These are phyloP conservation scores for Dacryopinax spathularia DNA, from an alignment of 768 basidiomycete species.

Conservation along the genomic window DNA sequence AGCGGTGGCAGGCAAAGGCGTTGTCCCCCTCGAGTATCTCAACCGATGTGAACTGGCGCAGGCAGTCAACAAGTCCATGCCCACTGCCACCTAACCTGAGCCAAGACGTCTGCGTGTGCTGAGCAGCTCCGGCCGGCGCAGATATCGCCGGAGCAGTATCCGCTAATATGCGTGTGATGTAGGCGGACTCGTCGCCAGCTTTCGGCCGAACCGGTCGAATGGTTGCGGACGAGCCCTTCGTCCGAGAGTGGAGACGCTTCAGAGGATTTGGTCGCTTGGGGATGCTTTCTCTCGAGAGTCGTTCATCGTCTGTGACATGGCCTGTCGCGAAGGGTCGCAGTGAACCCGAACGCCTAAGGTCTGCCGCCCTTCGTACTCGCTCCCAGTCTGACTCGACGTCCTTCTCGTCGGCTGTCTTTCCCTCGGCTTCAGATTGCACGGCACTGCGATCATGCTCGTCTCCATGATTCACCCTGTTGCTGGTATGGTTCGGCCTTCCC, in stretches of 20 bases:
- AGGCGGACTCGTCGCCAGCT: neutral
- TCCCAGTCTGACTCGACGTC: neutral
- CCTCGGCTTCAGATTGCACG: neutral
- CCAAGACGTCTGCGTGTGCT: conserved; percentile 4
- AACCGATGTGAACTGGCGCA: conserved; percentile 81
- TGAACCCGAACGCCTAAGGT: neutral
- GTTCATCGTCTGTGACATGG: neutral
- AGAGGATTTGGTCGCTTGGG: neutral
- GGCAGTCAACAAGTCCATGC: conserved; percentile 42
- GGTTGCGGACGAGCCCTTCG: neutral
- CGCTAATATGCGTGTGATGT: neutral
- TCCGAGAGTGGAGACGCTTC: neutral
- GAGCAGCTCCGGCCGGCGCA: neutral
- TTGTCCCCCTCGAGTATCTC: conserved; percentile 90
- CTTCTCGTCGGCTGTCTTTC: neutral
- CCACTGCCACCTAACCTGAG: conserved; percentile 7
- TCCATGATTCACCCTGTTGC: neutral
- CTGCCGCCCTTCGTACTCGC: neutral
- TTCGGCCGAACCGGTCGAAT: neutral
- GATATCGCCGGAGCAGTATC: neutral
- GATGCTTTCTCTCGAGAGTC: neutral
- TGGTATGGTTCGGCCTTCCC: neutral
- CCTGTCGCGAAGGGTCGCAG: neutral
- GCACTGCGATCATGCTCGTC: neutral
- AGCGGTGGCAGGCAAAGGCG: conserved; percentile 80